Conservation (phyloP, 441 rosid genomes). For the Hypseocharis bilobata region DNA sequence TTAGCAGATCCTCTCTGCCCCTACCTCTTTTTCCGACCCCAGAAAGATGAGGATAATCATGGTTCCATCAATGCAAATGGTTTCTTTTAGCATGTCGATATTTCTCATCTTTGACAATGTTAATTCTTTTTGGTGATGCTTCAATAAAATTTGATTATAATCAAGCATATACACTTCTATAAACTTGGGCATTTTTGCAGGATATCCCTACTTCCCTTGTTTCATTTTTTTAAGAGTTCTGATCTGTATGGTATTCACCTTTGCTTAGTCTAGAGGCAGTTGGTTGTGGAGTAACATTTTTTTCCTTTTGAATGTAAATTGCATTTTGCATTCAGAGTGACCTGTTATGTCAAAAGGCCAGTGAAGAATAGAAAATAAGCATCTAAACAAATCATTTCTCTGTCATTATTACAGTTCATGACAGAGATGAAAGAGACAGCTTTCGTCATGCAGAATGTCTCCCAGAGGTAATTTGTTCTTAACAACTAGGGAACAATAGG, state of each 20-base stretch:
- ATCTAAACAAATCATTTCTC: neutral
- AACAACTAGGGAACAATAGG: slow-evolving; percentile 11
- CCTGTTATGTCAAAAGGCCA: neutral
- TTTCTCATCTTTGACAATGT: neutral
- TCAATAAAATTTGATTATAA: too few species aligned
- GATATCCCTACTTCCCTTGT: too few species aligned
- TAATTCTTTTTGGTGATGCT: too few species aligned
- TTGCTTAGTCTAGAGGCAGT: neutral
- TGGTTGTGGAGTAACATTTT: neutral
- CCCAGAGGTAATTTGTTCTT: slow-evolving; percentile 45
- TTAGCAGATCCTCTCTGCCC: neutral
- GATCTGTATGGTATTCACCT: too few species aligned
- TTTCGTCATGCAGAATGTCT: slow-evolving; percentile 83
- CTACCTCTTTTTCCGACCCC: neutral
- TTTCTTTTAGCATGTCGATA: neutral
- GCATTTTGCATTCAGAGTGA: neutral
- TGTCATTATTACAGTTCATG: slow-evolving; percentile 59
- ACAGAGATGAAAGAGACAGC: slow-evolving; percentile 99
- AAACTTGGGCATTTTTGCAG: too few species aligned
- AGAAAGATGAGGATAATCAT: neutral
- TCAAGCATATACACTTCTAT: too few species aligned
- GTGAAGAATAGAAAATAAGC: neutral
- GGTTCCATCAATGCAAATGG: neutral
- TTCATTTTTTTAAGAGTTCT: too few species aligned
- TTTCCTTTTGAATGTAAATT: neutral